Base-by-base conservation (phyloP, 768 basidiomycete species). In the Leccinellum albellum region DNA sequence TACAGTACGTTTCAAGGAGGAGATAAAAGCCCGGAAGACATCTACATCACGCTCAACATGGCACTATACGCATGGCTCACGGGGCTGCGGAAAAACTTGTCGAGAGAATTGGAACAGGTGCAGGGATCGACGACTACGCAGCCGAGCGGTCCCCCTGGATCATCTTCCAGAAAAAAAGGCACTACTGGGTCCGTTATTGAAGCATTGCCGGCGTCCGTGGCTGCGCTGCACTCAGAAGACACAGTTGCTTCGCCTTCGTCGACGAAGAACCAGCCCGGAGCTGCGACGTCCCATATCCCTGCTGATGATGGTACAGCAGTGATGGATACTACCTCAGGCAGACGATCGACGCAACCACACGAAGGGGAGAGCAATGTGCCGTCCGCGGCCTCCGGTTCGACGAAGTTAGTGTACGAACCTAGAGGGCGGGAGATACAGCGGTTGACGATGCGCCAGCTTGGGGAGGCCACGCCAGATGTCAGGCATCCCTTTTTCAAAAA, bases 401-500 rank as follows among this genome's bases (percentile, higher is more conserved):
- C 40, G 33, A 53, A 58, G 1, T 66, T 87, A 47, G 68, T 77
- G 17, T 91, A 89, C 68, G 73, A 73, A 52, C 81, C 82, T 2
- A 78, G 78, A n/a, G 74, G 74, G 23, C 79, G 89, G 46, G 79
- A 80, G 53, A 91, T 91, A 56, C 88, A 91, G 62, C 82, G 88
- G n/a, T 72, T 92, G 53, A 89, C 86, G 21, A 87, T 92, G 83
- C 82, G 88, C 26, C 92, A 93, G 68, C 75, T 94, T 13, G 92
- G 91, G 31, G 89, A 93, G 68, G 90, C 89, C n/a, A 91, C 89
- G 0, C 89, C 91, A 1, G 89, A 91, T 64, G 87, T 91, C 21
- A 89, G 88, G 89, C 89, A 88, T 68, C 88, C 88, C 3, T 89
- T 90, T 73, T 91, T 91, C 74, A 88, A 91, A 65, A 88, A 84